Evolutionary conservation across 2,329 filamentous ascomycete species (phyloP).

Genomic region (Plenodomus biglobosus): DNA sequence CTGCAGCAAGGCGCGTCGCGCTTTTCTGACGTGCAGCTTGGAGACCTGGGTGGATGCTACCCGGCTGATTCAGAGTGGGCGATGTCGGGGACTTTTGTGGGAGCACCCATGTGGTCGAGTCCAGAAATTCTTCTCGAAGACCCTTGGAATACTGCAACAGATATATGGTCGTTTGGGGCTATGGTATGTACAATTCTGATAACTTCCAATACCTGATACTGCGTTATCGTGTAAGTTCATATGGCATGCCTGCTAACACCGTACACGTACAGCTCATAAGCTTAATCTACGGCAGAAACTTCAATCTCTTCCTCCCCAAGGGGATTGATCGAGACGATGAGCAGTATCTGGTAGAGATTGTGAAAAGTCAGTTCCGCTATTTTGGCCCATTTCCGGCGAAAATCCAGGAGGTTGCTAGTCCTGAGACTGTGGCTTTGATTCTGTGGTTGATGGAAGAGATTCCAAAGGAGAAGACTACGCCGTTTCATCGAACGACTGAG

Average conservation of each 20-base stretch:
- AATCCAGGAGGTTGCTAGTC: constrained; percentile 23
- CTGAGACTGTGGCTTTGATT: constrained; percentile 13
- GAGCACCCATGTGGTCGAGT: constrained; percentile 44
- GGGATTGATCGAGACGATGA: constrained; percentile 22
- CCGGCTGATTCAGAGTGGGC: constrained; percentile 21
- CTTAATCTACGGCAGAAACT: constrained; percentile 29
- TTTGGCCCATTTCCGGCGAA: constrained; percentile 30
- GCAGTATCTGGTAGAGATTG: constrained; percentile 25
- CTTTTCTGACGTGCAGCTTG: constrained; percentile 41
- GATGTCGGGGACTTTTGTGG: constrained; percentile 34
- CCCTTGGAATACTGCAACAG: constrained; percentile 42
- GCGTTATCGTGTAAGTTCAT: no score
- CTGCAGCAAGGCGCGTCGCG: constrained; percentile 28
- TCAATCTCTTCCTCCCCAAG: constrained; percentile 30
- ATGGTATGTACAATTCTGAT: constrained; percentile 29
- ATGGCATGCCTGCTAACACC: constrained; percentile 5
- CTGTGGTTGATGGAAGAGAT: constrained; percentile 13
- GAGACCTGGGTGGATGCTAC: constrained; percentile 37
- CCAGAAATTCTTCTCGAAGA: constrained; percentile 35
- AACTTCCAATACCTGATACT: no score
- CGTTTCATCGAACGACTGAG: constrained; percentile 13
- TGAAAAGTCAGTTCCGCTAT: constrained; percentile 22
- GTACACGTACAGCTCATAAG: constrained; percentile 25
- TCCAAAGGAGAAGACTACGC: constrained; percentile 13
- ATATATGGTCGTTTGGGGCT: constrained; percentile 48